Percentiles rank a stretch among this genome's conserved stretches.
Evolutionary conservation across 2,329 filamentous ascomycete genomes (phyloP).

Genomic region (Aspergillus vadensis): DNA sequence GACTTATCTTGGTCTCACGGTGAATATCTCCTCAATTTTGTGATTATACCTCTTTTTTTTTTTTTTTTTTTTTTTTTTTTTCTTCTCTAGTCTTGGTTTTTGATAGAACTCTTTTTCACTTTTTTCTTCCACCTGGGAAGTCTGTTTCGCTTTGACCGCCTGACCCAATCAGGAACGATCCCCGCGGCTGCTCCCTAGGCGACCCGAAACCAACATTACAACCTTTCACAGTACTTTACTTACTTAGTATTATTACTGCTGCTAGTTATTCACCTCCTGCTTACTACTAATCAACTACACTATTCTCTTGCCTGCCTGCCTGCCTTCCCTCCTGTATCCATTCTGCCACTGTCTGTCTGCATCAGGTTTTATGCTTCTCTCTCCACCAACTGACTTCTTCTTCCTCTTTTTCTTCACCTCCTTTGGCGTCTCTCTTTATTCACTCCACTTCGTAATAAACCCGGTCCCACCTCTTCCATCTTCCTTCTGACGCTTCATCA

Average conservation of each 20-base stretch:
- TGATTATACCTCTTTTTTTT: background rate
- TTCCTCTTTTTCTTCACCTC: slow-evolving; percentile 1
- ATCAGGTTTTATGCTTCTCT: slow-evolving; percentile 17
- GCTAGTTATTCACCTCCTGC: background rate
- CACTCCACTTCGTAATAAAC: slow-evolving; percentile 8
- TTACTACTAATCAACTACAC: background rate
- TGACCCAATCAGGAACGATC: slow-evolving; percentile 5
- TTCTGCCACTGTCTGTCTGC: slow-evolving; percentile 9
- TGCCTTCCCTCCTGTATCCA: slow-evolving; percentile 10
- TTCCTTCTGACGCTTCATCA: background rate
- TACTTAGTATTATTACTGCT: too few relatives aligned
- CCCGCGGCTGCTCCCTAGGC: background rate
- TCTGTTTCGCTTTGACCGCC: background rate
- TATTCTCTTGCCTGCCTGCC: slow-evolving; percentile 5
- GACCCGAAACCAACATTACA: background rate
- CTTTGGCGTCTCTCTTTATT: slow-evolving; percentile 8
- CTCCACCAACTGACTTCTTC: background rate
- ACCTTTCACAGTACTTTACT: too few relatives aligned
- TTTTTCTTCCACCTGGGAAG: background rate
- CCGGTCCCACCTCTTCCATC: background rate
- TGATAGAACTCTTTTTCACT: background rate
- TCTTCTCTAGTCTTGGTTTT: slow-evolving; percentile 5
- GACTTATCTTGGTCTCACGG: too few relatives aligned
- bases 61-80: too few relatives aligned
- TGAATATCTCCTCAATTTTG: background rate